Percentiles rank a stretch among this genome's conserved stretches.
Evolutionary conservation across 108 stramenopile genomes (phyloP).

Genomic region (Skeletonema menzelii): DNA sequence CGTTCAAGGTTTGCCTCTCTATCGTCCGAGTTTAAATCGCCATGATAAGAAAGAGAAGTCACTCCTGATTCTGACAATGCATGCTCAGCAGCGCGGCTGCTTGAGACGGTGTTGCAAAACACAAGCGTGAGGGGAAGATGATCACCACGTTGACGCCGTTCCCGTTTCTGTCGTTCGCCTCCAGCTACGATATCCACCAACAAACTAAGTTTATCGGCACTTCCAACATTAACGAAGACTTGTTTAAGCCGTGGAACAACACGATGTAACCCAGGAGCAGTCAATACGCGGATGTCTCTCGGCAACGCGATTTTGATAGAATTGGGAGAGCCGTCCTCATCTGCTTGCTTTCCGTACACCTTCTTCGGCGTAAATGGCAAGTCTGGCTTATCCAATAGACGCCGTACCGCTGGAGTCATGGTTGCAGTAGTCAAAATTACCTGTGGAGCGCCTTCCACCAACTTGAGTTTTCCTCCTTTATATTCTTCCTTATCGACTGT

Average conservation of each 20-base stretch:
- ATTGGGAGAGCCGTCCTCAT: slow-evolving; percentile 13
- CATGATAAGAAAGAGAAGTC: slow-evolving; percentile 78
- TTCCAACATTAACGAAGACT: slow-evolving; percentile 91
- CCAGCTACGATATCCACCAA: slow-evolving; percentile 73
- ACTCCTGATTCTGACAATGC: slow-evolving; percentile 77
- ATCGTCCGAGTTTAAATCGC: slow-evolving; percentile 81
- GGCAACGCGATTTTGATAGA: slow-evolving; percentile 58
- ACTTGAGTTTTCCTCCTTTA: slow-evolving; percentile 26
- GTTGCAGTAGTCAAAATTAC: slow-evolving; percentile 95
- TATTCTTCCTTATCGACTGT: slow-evolving; percentile 34
- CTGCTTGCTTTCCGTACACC: slow-evolving; percentile 43
- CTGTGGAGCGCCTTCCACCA: slow-evolving; percentile 72
- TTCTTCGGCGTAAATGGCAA: slow-evolving; percentile 52
- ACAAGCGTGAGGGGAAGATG: slow-evolving; percentile 68
- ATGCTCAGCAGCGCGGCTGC: slow-evolving; percentile 91
- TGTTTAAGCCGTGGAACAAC: slow-evolving; percentile 88
- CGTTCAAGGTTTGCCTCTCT: slow-evolving; percentile 57
- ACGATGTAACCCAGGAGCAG: slow-evolving; percentile 88
- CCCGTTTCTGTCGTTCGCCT: slow-evolving; percentile 27
- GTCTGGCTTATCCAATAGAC: slow-evolving; percentile 60
- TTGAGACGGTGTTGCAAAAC: slow-evolving; percentile 97
- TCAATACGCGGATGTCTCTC: slow-evolving; percentile 70
- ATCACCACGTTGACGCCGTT: slow-evolving; percentile 4
- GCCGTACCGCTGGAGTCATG: slow-evolving; percentile 87
- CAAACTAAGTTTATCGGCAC: slow-evolving; percentile 85